Evolutionary conservation across 345 rosid genomes (phyloP).

Genomic region (Syzygium aqueum): DNA sequence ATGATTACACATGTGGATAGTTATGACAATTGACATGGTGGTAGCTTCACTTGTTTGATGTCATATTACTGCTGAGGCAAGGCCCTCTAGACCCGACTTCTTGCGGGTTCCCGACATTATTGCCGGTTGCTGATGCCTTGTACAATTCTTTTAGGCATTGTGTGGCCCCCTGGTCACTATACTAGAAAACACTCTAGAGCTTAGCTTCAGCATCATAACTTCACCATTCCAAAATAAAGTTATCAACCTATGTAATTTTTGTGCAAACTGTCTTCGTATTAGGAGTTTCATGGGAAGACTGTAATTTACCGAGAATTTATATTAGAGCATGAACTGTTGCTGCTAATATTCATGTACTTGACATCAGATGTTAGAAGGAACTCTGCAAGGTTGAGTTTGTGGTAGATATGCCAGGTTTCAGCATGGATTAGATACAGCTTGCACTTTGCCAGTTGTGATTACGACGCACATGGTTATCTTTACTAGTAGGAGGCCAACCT

Average conservation of each 20-base stretch:
- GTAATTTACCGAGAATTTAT: not conserved
- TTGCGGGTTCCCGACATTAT: not conserved
- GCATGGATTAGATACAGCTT: not conserved
- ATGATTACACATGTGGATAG: not conserved
- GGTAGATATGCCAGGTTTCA: not conserved
- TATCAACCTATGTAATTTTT: not conserved
- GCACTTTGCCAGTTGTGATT: not conserved
- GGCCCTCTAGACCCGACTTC: not conserved
- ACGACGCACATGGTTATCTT: not conserved
- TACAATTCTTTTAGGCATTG: not conserved
- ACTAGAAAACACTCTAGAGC: not conserved
- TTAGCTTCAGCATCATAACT: not conserved
- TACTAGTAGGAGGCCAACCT: not conserved
- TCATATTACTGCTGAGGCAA: not conserved
- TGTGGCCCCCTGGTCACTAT: not conserved
- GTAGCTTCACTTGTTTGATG: not conserved
- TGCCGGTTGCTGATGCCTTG: not conserved
- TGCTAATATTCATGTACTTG: not conserved
- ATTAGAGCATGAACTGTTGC: not conserved
- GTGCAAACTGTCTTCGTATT: not conserved
- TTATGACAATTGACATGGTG: not conserved
- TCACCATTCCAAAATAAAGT: not conserved
- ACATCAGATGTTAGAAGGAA: not conserved
- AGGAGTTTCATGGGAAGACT: not conserved
- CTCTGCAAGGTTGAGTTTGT: not conserved